Conservation (phyloP, 2,329 filamentous ascomycete genomes). For the Cladosporium austrohemisphaericum region DNA sequence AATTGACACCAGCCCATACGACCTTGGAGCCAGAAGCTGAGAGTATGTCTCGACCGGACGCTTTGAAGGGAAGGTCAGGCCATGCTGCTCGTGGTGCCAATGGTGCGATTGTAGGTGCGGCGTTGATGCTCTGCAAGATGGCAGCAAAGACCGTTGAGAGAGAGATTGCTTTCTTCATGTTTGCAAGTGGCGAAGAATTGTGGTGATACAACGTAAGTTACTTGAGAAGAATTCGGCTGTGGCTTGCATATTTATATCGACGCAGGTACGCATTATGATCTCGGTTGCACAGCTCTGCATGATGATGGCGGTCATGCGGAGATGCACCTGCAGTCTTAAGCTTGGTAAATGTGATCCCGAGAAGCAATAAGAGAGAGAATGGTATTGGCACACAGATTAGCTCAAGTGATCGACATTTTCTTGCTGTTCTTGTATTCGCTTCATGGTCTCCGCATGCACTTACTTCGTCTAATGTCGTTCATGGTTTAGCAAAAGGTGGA, state of each 20-base stretch:
- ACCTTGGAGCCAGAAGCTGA: conserved; percentile 35
- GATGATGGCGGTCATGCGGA: not conserved
- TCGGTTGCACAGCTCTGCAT: not conserved
- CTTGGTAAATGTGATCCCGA: not conserved
- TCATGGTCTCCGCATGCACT: not conserved
- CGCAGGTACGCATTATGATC: not conserved
- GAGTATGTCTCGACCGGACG: conserved; percentile 30
- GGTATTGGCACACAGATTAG: not conserved
- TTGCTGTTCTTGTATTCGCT: not conserved
- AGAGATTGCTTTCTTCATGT: not conserved
- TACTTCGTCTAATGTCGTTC: not conserved
- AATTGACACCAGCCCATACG: conserved; percentile 55
- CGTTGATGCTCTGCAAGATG: not conserved
- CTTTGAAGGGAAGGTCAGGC: conserved; percentile 27
- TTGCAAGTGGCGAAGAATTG: not conserved
- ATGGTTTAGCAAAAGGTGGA: conserved; percentile 1
- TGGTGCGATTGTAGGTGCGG: not conserved
- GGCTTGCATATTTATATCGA: not conserved
- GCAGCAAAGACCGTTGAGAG: not conserved
- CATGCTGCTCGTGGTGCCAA: conserved; percentile 16
- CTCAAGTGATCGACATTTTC: conserved; percentile 1
- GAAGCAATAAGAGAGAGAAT: conserved; percentile 2
- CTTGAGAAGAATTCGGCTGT: not conserved
- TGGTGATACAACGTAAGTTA: not conserved
- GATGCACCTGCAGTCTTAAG: not conserved